Evolutionary conservation across 2,329 filamentous ascomycete genomes (phyloP).

Genomic region (Verruconis gallopava): DNA sequence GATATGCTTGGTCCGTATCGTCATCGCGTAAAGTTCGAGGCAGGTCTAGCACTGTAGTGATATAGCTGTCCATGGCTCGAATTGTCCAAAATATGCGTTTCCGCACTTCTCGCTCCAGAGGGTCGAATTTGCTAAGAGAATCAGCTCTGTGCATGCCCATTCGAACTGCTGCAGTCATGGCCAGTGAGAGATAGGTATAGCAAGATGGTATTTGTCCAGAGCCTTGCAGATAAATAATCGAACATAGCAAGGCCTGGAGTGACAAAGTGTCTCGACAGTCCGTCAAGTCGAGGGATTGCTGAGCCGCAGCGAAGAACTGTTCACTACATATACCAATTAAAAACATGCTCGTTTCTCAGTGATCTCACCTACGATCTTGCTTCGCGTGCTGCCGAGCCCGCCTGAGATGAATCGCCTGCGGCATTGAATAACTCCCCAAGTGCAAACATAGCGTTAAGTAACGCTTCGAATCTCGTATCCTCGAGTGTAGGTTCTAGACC

Average conservation of each 20-base stretch:
- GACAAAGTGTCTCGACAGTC: constrained; percentile 61
- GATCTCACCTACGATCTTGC: too few relatives aligned
- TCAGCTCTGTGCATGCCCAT: constrained; percentile 68
- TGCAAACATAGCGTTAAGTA: constrained; percentile 57
- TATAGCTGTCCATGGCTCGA: constrained; percentile 58
- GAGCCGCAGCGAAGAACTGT: not conserved
- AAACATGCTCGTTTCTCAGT: too few relatives aligned
- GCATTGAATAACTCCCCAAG: constrained; percentile 64
- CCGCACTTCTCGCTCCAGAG: constrained; percentile 26
- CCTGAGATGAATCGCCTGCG: too few relatives aligned
- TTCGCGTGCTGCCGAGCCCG: too few relatives aligned
- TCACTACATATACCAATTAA: constrained; percentile 3
- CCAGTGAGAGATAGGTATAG: constrained; percentile 70
- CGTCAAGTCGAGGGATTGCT: constrained; percentile 36
- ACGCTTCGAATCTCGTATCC: constrained; percentile 48
- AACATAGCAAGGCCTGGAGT: constrained; percentile 63
- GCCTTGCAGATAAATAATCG: constrained; percentile 69
- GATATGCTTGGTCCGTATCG: constrained; percentile 54
- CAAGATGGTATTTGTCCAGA: constrained; percentile 68
- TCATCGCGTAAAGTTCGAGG: constrained; percentile 50
- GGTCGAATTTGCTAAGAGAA: constrained; percentile 47
- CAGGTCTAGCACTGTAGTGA: constrained; percentile 54
- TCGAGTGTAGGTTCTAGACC: constrained; percentile 41
- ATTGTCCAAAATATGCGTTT: constrained; percentile 55
- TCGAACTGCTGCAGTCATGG: constrained; percentile 59